Percentiles rank a stretch among this genome's conserved stretches.
Conservation (phyloP, 2,329 filamentous ascomycete species). For the Pestalotiopsis sp. region DNA sequence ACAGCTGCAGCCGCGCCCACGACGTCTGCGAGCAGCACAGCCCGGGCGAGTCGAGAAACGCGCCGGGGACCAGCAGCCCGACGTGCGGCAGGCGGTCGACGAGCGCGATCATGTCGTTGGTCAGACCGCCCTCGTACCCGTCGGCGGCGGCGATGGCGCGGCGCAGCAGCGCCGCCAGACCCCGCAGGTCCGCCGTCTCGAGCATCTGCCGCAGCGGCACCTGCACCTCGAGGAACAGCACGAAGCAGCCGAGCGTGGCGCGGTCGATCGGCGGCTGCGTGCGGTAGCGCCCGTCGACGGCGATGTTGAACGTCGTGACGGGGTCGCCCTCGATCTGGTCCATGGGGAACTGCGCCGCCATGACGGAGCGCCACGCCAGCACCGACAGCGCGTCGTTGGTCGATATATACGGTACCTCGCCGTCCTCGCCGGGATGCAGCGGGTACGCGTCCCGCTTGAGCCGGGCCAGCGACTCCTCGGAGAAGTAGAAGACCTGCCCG, state of each 20-base stretch:
- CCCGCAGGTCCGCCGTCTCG: neutral
- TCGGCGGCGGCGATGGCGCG: neutral
- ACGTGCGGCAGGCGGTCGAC: neutral
- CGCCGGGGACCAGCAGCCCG: neutral
- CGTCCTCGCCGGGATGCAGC: neutral
- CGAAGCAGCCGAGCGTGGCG: neutral
- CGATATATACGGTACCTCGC: neutral
- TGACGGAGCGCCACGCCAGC: neutral
- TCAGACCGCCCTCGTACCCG: neutral
- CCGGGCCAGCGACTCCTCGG: neutral
- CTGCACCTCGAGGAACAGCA: neutral
- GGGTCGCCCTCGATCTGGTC: neutral
- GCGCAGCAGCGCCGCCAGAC: neutral
- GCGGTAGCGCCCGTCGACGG: conserved; percentile 1
- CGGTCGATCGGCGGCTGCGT: neutral
- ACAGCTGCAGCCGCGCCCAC: neutral
- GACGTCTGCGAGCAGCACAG: neutral
- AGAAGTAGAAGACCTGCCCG: conserved; percentile 7
- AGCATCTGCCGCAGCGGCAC: neutral
- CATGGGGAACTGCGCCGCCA: conserved; percentile 6
- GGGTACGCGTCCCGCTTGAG: neutral
- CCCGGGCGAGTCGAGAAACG: neutral
- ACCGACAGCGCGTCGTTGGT: conserved; percentile 7
- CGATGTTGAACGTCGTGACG: neutral
- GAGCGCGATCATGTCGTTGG: neutral